Evolutionary conservation across 1,139 yeast genomes (phyloP), one percentile per base, ranked within the genome.

Genomic region (Candida albicans): DNA sequence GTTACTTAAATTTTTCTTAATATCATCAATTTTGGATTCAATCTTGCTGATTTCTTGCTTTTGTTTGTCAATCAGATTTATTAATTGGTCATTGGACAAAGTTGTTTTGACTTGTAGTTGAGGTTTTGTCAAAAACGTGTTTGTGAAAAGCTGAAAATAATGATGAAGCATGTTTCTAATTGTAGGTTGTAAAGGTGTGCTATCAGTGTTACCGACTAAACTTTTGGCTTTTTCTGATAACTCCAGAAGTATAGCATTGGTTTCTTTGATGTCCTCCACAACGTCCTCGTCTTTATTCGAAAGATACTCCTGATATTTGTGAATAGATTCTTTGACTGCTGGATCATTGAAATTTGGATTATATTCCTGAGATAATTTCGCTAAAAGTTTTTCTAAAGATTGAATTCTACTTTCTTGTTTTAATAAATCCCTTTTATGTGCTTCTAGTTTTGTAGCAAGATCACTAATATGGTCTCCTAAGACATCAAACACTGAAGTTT

Each of bases 301-400:
- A 6, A 63, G 55, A 52, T 77, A 81, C 46, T 82, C 78, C 46
- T 81, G 84, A 64, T 73, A 90, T 0, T 73, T 62, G 37, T 75
- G 69, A 14, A 88, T 84, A 0, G 95, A 84, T 9, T 70, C 76
- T 58, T 88, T 88, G 14, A 91, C 97, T 0, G 91, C 95, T 4
- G 82, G 80, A 62, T 91, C 97, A 59, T 90, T 91, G 67, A 87
- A 89, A 60, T 90, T 90, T 31, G 95, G 96, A 58, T 91, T 89
- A 59, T 88, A 88, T 43, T 82, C 79, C 2, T 68, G 59, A 24
- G 77, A 67, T 65, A 87, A 65, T 7, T 64, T 61, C 5, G 61
- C 59, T 39, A 87, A 61, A 18, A 81, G 65, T 1, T 47, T 42
- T 51, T 81, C 84, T 42, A 83, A 58, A 3, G 56, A 52, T 2